Evolutionary conservation across 108 stramenopile species (phyloP).

Genomic region (Cyclotella cryptica): DNA sequence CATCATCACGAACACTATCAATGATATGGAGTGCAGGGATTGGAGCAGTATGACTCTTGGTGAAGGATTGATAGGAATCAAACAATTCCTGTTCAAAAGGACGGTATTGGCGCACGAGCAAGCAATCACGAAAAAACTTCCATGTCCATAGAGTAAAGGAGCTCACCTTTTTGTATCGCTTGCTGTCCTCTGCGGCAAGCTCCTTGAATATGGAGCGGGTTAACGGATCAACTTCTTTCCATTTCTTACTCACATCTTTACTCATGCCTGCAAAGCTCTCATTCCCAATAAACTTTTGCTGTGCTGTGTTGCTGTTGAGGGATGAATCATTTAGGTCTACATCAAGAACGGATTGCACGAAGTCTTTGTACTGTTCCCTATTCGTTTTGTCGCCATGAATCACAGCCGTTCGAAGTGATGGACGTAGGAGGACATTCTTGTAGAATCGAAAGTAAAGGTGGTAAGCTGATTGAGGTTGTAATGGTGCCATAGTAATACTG

Average conservation of each 20-base stretch:
- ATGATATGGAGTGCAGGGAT: neutral
- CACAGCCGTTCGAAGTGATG: neutral
- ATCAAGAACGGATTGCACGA: neutral
- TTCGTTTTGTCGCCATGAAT: too few relatives aligned
- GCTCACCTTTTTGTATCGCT: slow-evolving; percentile 16
- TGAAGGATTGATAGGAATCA: slow-evolving; percentile 2
- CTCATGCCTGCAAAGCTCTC: slow-evolving; percentile 14
- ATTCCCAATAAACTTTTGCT: slow-evolving; percentile 5
- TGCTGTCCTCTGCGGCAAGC: slow-evolving; percentile 7
- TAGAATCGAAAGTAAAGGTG: too few relatives aligned
- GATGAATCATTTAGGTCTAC: too few relatives aligned
- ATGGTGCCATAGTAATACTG: too few relatives aligned
- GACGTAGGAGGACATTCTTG: neutral
- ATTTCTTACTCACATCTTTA: neutral
- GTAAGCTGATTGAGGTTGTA: slow-evolving; percentile 17
- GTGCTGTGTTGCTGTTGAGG: neutral
- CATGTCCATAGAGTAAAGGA: neutral
- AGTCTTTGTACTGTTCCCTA: neutral
- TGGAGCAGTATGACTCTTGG: neutral
- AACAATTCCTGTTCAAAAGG: neutral
- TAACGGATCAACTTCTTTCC: slow-evolving; percentile 8
- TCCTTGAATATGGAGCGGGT: slow-evolving; percentile 11
- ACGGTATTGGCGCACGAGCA: neutral
- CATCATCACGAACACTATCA: neutral
- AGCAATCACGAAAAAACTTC: neutral